Percentiles rank a stretch among this genome's conserved stretches.
phyloP scores from a whole-genome alignment of 306 rosid species.

The Dicorynia guianensis region DNA sequence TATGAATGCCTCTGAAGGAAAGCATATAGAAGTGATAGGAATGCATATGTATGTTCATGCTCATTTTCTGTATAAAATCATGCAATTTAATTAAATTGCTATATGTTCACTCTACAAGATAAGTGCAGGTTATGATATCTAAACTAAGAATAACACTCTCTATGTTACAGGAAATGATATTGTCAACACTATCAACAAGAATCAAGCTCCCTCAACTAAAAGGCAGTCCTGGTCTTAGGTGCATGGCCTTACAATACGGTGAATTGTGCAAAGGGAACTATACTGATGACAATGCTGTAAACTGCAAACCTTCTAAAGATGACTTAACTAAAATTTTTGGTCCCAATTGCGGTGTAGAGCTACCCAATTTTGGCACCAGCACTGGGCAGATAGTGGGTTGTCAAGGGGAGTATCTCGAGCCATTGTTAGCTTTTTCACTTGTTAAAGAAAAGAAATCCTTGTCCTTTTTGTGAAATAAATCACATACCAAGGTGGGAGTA shows the following conservation, averaged over 20 bases:
- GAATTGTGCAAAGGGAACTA: constrained; percentile 83
- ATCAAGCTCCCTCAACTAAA: constrained; percentile 68
- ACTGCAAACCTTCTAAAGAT: constrained; percentile 83
- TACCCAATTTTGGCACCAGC: constrained; percentile 80
- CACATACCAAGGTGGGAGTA: constrained; percentile 84
- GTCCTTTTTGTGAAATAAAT: constrained; percentile 66
- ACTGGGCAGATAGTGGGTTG: constrained; percentile 76
- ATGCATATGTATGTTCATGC: neutral
- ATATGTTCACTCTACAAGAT: neutral
- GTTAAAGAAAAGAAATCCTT: constrained; percentile 55
- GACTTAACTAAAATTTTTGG: constrained; percentile 90
- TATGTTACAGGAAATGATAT: constrained; percentile 71
- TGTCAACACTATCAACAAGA: constrained; percentile 76
- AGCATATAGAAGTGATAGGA: neutral
- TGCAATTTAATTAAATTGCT: neutral
- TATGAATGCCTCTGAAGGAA: neutral
- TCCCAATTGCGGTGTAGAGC: constrained; percentile 91
- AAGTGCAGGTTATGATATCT: neutral
- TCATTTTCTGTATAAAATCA: neutral
- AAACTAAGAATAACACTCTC: constrained; percentile 13
- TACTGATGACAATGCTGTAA: constrained; percentile 57
- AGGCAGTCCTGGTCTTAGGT: constrained; percentile 86
- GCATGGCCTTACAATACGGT: constrained; percentile 87
- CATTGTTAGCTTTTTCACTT: constrained; percentile 66
- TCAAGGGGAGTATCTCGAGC: constrained; percentile 70